Conservation (phyloP, 1,139 yeast genomes). For the Hyphopichia khmerensis region DNA sequence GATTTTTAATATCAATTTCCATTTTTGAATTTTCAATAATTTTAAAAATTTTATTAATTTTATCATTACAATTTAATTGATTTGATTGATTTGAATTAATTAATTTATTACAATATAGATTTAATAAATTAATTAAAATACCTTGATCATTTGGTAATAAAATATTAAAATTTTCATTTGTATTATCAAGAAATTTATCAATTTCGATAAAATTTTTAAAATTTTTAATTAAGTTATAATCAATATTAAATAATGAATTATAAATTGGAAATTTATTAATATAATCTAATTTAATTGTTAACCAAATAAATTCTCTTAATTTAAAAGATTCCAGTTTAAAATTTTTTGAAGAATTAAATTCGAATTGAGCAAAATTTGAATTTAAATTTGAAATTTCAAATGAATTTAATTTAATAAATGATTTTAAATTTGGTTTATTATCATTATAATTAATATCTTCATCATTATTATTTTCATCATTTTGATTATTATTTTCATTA, state of each 20-base stretch:
- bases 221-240: not conserved
- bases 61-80: slow-evolving; percentile 15
- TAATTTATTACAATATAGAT: slow-evolving; percentile 20
- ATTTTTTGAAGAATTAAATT: slow-evolving; percentile 20
- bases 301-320: slow-evolving; percentile 33
- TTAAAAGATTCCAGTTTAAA: slow-evolving; percentile 25
- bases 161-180: not conserved
- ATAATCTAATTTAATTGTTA: slow-evolving; percentile 28
- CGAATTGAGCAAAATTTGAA: slow-evolving; percentile 22
- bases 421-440: slow-evolving; percentile 5
- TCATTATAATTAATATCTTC: slow-evolving; percentile 17
- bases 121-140: slow-evolving; percentile 18
- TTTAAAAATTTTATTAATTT: slow-evolving; percentile 18
- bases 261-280: slow-evolving; percentile 16
- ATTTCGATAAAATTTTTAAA: slow-evolving; percentile 5
- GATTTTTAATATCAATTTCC: slow-evolving; percentile 18
- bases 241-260: not conserved
- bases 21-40: slow-evolving; percentile 23
- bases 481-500: slow-evolving; percentile 16
- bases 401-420: slow-evolving; percentile 16
- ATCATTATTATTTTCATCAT: slow-evolving; percentile 14
- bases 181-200: not conserved
- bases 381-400: slow-evolving; percentile 29
- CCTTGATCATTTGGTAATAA: slow-evolving; percentile 16
- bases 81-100: slow-evolving; percentile 13